A percentile compares a stretch with the other conserved stretches of the same genome.
These are phyloP conservation scores for Gymnopilus dilepis DNA, from an alignment of 768 basidiomycete species.

Conservation along the genomic window DNA sequence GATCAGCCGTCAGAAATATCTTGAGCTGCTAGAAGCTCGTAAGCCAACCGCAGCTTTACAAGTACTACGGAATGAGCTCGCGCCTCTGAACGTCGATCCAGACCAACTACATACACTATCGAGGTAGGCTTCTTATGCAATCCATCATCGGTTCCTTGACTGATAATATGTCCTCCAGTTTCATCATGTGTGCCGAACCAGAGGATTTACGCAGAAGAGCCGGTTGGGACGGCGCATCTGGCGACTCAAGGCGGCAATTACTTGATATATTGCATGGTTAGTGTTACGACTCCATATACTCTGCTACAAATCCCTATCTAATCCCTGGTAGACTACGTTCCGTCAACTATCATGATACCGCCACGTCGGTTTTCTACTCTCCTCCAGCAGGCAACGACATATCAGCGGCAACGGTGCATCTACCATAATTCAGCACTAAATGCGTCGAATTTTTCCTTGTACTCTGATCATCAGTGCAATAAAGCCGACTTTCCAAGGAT, in stretches of 20 bases:
- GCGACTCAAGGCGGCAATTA: slow-evolving; percentile 76
- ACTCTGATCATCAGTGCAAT: slow-evolving; percentile 85
- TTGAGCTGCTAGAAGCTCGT: slow-evolving; percentile 86
- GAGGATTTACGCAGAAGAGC: slow-evolving; percentile 83
- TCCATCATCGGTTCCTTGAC: slow-evolving; percentile 15
- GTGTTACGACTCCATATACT: slow-evolving; percentile 22
- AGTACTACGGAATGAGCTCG: slow-evolving; percentile 87
- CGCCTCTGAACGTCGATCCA: slow-evolving; percentile 78
- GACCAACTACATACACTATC: slow-evolving; percentile 88
- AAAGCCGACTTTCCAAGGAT: slow-evolving; percentile 82
- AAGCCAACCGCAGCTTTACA: slow-evolving; percentile 83
- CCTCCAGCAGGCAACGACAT: slow-evolving; percentile 80
- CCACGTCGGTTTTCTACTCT: slow-evolving; percentile 85
- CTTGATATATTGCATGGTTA: slow-evolving; percentile 84
- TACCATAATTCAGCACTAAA: slow-evolving; percentile 68
- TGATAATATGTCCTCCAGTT: slow-evolving; percentile 48
- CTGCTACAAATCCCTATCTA: slow-evolving; percentile 4
- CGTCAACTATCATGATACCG: slow-evolving; percentile 92
- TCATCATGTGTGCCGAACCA: slow-evolving; percentile 91
- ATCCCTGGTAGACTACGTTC: slow-evolving; percentile 72
- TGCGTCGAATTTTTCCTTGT: slow-evolving; percentile 58
- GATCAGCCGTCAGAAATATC: slow-evolving; percentile 94
- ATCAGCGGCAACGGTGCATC: slow-evolving; percentile 82
- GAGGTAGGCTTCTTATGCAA: slow-evolving; percentile 55
- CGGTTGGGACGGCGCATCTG: slow-evolving; percentile 88